Base-by-base conservation (phyloP, 768 basidiomycete genomes). In the Trametes meyenii region DNA sequence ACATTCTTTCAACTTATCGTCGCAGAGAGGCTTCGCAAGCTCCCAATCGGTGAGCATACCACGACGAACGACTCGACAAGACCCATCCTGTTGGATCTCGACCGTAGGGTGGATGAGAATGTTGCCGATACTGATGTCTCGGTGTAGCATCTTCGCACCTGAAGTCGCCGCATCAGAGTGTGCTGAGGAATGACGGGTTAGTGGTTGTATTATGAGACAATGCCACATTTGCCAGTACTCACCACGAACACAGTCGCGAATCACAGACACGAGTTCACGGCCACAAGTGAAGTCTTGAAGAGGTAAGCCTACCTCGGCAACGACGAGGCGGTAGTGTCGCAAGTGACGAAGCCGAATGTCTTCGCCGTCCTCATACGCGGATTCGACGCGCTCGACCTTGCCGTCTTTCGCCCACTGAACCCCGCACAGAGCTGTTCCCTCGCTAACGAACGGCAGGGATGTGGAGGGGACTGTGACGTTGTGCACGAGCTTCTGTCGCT, bases 121-220 rank as follows among this genome's bases (percentile, higher is more conserved):
- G 29, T 60, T 64, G 7, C 46, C 50, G 6, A 14, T 2, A 24
- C 63, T 55, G 52, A 64, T 44, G 13, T 64, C 63, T 11, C 60
- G 53, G 14, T 61, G 60, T 2, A 61, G 46, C 13, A 55, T 43
- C 17, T n/a, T 2, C 5, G 29, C n/a, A 3, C 33, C 10, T 1
- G 24, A 21, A 0, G 11, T 19, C 19, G n/a, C 29, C 3, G 54
- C 54, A 7, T 46, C 43, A 11, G 17, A 24, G n/a, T 60, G 58
- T 1, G 44, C 58, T 60, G 13, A 16, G 1, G 8, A n/a, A n/a
- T n/a, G n/a, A n/a, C n/a, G n/a, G n/a, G n/a, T n/a, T n/a, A n/a
- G n/a, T n/a, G n/a, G n/a, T n/a, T n/a, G n/a, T n/a, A n/a, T n/a
- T n/a, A n/a, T n/a, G n/a, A n/a, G n/a, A n/a, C n/a, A n/a, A n/a